Evolutionary conservation across 179 eudicot genomes (phyloP).

Genomic region (Actinidia arguta): DNA sequence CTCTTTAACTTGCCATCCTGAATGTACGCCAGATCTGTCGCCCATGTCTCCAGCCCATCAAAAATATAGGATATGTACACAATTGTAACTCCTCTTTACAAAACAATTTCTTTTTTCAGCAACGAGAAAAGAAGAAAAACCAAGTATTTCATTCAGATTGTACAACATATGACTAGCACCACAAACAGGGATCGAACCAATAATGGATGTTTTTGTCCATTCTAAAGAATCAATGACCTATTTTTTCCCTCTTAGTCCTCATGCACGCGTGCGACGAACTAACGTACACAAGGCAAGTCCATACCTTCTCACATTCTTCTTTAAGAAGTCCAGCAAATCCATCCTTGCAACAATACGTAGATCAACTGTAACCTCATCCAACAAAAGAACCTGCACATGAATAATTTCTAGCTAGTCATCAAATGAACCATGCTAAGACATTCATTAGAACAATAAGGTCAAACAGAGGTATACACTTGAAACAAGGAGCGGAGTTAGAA

Average conservation of each 20-base stretch:
- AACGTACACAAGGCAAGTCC: not conserved
- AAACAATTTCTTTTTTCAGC: no score
- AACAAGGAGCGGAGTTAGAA: no score
- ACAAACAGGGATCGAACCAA: no score
- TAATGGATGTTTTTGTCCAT: no score
- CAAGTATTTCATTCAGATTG: no score
- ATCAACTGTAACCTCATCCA: constrained; percentile 95
- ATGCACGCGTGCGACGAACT: not conserved
- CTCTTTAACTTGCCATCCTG: constrained; percentile 81
- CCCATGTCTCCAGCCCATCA: constrained; percentile 97
- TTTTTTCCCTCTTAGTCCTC: no score
- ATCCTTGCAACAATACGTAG: constrained; percentile 94
- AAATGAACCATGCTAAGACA: no score
- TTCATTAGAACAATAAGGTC: no score
- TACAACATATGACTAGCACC: no score
- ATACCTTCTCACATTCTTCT: constrained; percentile 96
- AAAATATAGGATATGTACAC: constrained; percentile 96
- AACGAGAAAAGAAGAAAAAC: no score
- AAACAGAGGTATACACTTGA: no score
- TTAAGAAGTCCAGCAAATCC: constrained; percentile 87
- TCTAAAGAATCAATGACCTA: no score
- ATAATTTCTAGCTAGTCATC: not conserved
- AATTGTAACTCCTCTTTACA: constrained; percentile 96
- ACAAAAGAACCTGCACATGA: constrained; percentile 73
- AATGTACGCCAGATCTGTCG: constrained; percentile 91